phyloP scores from a whole-genome alignment of 2,329 filamentous ascomycete species.

The Aureobasidium vineae region DNA sequence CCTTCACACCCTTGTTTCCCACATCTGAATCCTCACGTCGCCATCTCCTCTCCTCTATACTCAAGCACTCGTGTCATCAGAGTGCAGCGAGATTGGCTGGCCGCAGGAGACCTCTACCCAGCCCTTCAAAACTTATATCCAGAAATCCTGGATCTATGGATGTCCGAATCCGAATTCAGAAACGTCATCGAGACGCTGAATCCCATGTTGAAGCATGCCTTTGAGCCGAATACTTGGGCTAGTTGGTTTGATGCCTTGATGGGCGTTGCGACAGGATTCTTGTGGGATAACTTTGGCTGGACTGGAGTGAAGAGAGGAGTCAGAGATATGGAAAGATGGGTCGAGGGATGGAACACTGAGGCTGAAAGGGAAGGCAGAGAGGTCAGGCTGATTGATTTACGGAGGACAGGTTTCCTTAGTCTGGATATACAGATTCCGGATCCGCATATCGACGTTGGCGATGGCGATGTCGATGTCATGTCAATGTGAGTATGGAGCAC shows the following conservation, averaged over 20 bases:
- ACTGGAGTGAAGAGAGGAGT: slow-evolving; percentile 72
- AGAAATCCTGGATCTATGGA: slow-evolving; percentile 84
- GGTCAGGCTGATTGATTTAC: slow-evolving; percentile 73
- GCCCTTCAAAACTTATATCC: slow-evolving; percentile 95
- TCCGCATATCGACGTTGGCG: slow-evolving; percentile 60
- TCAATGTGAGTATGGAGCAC: slow-evolving; percentile 4
- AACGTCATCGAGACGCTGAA: slow-evolving; percentile 80
- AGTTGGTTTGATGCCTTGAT: slow-evolving; percentile 78
- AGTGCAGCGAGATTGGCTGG: slow-evolving; percentile 83
- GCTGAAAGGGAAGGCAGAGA: slow-evolving; percentile 56
- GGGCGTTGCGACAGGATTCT: slow-evolving; percentile 82
- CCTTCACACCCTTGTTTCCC: slow-evolving; percentile 92
- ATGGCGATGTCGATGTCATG: slow-evolving; percentile 22
- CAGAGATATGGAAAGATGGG: slow-evolving; percentile 70
- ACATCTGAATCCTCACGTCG: slow-evolving; percentile 88
- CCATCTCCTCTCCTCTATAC: slow-evolving; percentile 71
- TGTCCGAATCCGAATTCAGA: slow-evolving; percentile 85
- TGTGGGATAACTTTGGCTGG: slow-evolving; percentile 88
- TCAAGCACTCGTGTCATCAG: slow-evolving; percentile 83
- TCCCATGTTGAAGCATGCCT: slow-evolving; percentile 68
- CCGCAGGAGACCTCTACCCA: slow-evolving; percentile 83
- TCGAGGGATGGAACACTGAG: slow-evolving; percentile 82
- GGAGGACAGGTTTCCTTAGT: slow-evolving; percentile 84
- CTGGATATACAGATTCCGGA: slow-evolving; percentile 80
- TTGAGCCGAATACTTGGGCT: slow-evolving; percentile 71